phyloP scores from a whole-genome alignment of 164 flowering plant species.

The Euptelea pleiosperma region DNA sequence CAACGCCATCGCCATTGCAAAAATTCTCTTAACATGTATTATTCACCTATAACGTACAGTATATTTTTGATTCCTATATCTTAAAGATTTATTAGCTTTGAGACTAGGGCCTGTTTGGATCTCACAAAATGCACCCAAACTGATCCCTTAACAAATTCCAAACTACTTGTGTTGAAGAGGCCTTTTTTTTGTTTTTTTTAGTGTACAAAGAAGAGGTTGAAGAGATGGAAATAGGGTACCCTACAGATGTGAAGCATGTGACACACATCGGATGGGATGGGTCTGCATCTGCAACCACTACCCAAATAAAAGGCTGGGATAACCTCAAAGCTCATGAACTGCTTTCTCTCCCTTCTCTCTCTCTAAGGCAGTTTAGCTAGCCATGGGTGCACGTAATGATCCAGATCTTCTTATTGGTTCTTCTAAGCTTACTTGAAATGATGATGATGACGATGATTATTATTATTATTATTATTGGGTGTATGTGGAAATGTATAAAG shows the following conservation, averaged over 20 bases:
- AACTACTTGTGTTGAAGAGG: too few relatives aligned
- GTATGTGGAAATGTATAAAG: constrained; percentile 3
- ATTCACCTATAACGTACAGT: too few relatives aligned
- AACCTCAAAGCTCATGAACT: constrained; percentile 37
- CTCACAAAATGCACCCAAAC: too few relatives aligned
- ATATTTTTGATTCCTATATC: too few relatives aligned
- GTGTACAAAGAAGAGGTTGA: constrained; percentile 55
- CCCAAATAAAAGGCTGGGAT: constrained; percentile 47
- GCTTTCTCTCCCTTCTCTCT: constrained; percentile 32
- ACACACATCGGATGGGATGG: constrained; percentile 87
- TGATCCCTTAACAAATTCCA: too few relatives aligned
- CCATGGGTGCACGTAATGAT: constrained; percentile 43
- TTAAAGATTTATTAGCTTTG: too few relatives aligned
- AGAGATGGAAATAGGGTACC: constrained; percentile 56
- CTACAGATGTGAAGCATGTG: constrained; percentile 87
- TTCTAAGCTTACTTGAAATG: constrained; percentile 6
- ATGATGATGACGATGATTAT: neutral
- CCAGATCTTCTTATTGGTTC: constrained; percentile 22
- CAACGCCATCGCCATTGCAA: too few relatives aligned
- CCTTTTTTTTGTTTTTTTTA: too few relatives aligned
- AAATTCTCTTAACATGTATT: too few relatives aligned
- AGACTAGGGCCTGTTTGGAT: too few relatives aligned
- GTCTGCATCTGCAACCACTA: constrained; percentile 33
- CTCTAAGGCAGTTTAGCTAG: constrained; percentile 49
- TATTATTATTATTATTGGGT: constrained; percentile 1